Conservation (phyloP, 192 early-diverging fungal genomes). For the Hyaloraphidium curvatum region DNA sequence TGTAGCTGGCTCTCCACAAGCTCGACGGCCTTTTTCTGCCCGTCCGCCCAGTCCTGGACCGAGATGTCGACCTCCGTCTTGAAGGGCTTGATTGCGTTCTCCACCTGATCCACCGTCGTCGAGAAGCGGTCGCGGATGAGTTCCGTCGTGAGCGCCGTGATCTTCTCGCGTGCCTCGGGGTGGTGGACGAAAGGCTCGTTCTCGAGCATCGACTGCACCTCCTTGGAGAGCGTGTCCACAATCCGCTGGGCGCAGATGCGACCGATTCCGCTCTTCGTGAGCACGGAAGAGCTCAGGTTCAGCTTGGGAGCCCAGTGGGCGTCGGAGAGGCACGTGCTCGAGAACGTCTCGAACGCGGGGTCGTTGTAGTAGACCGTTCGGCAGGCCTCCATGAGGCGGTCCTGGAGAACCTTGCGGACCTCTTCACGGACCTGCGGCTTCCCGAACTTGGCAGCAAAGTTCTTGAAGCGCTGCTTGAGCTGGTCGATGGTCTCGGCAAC, state of each 20-base stretch:
- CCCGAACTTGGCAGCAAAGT: constrained; percentile 78
- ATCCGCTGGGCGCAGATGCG: constrained; percentile 79
- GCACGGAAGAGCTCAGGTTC: constrained; percentile 56
- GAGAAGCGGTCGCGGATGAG: constrained; percentile 74
- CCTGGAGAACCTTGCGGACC: constrained; percentile 79
- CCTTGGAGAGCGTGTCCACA: constrained; percentile 64
- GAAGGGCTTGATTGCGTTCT: constrained; percentile 97
- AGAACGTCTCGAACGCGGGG: constrained; percentile 40
- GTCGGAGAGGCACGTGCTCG: constrained; percentile 27
- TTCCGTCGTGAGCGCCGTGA: constrained; percentile 66
- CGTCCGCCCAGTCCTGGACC: constrained; percentile 83
- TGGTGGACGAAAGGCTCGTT: constrained; percentile 74
- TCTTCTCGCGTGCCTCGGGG: constrained; percentile 50
- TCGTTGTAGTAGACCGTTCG: constrained; percentile 85
- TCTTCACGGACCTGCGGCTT: constrained; percentile 84
- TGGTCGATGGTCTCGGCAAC: constrained; percentile 83
- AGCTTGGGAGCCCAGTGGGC: constrained; percentile 71
- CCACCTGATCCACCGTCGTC: constrained; percentile 85
- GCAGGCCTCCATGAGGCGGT: constrained; percentile 74
- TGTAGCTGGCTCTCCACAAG: constrained; percentile 67
- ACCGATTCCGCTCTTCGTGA: constrained; percentile 91
- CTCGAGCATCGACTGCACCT: constrained; percentile 56
- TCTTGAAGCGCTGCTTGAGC: constrained; percentile 86
- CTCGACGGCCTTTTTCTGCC: constrained; percentile 50
- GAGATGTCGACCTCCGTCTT: constrained; percentile 93